Percentiles rank a stretch among this genome's conserved stretches.
phyloP scores from a whole-genome alignment of 2,329 filamentous ascomycete genomes.

The Nothomitra cinnamomea region DNA sequence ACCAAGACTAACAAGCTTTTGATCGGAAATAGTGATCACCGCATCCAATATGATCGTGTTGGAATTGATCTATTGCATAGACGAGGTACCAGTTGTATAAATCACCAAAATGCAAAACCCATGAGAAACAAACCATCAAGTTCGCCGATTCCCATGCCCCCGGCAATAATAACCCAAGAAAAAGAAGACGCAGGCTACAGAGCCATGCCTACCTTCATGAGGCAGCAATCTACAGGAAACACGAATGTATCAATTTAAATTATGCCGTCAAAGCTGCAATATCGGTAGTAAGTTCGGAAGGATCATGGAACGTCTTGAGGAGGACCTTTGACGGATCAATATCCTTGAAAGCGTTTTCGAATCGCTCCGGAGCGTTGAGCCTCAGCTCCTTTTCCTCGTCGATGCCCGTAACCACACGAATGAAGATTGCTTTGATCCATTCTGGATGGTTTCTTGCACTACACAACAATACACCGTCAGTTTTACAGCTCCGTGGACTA shows the following conservation, averaged over 20 bases:
- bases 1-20: too few relatives aligned
- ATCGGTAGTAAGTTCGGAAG: neutral
- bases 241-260: neutral
- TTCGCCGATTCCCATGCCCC: too few relatives aligned
- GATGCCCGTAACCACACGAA: slow-evolving; percentile 66
- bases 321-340: neutral
- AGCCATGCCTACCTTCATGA: too few relatives aligned
- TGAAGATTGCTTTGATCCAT: slow-evolving; percentile 73
- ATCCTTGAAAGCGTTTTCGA: slow-evolving; percentile 66
- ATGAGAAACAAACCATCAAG: too few relatives aligned
- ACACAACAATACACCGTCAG: slow-evolving; percentile 13
- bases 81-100: too few relatives aligned
- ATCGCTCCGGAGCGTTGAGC: slow-evolving; percentile 47
- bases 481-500: neutral
- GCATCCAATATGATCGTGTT: too few relatives aligned
- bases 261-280: neutral
- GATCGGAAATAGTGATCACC: too few relatives aligned
- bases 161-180: too few relatives aligned
- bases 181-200: too few relatives aligned
- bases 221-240: too few relatives aligned
- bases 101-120: too few relatives aligned
- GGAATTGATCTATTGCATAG: too few relatives aligned
- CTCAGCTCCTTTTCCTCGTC: slow-evolving; percentile 60
- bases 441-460: slow-evolving; percentile 45
- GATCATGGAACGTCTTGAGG: neutral